Percentiles rank a stretch among this genome's conserved stretches.
These are phyloP conservation scores for Aspergillus transmontanensis DNA, from an alignment of 2,329 filamentous ascomycete species.

Conservation along the genomic window DNA sequence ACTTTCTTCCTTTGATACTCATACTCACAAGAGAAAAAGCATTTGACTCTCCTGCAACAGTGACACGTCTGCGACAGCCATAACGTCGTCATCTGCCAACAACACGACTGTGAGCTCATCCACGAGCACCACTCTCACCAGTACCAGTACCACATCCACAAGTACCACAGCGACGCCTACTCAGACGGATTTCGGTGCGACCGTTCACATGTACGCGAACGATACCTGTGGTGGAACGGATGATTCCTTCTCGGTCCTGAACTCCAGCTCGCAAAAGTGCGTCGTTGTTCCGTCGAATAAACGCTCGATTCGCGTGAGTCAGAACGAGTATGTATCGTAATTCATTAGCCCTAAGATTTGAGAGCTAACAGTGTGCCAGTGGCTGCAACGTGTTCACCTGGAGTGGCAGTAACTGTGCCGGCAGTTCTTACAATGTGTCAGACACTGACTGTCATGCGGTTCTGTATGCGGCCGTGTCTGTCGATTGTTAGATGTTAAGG, in stretches of 20 bases:
- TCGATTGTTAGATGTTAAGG: background rate
- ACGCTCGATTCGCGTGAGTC: background rate
- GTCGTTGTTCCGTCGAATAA: background rate
- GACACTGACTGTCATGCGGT: background rate
- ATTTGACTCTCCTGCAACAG: background rate
- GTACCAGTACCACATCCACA: background rate
- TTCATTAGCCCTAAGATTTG: fast-evolving
- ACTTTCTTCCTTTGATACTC: background rate
- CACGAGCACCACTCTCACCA: background rate
- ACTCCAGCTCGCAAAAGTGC: background rate
- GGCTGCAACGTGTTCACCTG: constrained; percentile 1
- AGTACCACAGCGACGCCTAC: background rate
- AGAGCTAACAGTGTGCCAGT: background rate
- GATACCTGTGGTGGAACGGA: background rate
- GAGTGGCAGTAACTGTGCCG: constrained; percentile 5
- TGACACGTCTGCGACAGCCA: background rate
- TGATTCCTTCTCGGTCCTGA: background rate
- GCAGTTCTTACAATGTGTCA: background rate
- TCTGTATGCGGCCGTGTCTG: constrained; percentile 5
- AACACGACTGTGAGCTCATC: background rate
- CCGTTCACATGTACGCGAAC: background rate
- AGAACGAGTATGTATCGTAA: background rate
- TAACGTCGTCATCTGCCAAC: background rate
- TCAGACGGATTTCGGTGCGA: background rate
- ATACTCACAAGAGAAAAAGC: background rate